Conservation (phyloP, 257 asterid species). For the Asclepias syriaca region DNA sequence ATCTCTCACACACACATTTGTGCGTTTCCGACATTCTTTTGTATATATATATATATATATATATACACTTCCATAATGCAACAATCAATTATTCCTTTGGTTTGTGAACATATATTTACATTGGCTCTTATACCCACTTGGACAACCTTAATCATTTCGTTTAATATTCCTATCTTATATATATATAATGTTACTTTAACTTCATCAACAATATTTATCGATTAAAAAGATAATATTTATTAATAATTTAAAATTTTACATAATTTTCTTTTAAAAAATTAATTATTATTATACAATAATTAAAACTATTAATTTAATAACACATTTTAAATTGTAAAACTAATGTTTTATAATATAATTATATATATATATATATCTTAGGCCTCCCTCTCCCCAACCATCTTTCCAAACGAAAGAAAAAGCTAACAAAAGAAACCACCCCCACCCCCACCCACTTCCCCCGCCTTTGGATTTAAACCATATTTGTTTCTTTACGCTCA, state of each 20-base stretch:
- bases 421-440: background rate
- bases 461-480: background rate
- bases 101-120: constrained; percentile 5
- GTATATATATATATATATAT: background rate
- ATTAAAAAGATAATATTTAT: background rate
- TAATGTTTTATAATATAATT: too few relatives aligned
- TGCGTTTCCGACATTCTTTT: constrained; percentile 15
- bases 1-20: constrained; percentile 1
- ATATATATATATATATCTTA: too few relatives aligned
- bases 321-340: too few relatives aligned
- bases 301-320: too few relatives aligned
- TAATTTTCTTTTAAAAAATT: too few relatives aligned
- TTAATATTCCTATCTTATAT: background rate
- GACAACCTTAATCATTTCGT: constrained; percentile 20
- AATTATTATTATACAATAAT: too few relatives aligned
- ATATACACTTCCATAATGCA: constrained; percentile 15
- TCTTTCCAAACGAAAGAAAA: background rate
- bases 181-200: background rate
- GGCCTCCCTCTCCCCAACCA: background rate
- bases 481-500: background rate
- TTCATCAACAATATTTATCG: constrained; percentile 3
- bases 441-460: too few relatives aligned
- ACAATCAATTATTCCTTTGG: constrained; percentile 26
- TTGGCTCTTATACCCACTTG: constrained; percentile 20
- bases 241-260: too few relatives aligned